Evolutionary conservation across 352 stramenopile genomes (phyloP), one percentile per base, ranked within the genome.

Genomic region (Phytophthora pistaciae): DNA sequence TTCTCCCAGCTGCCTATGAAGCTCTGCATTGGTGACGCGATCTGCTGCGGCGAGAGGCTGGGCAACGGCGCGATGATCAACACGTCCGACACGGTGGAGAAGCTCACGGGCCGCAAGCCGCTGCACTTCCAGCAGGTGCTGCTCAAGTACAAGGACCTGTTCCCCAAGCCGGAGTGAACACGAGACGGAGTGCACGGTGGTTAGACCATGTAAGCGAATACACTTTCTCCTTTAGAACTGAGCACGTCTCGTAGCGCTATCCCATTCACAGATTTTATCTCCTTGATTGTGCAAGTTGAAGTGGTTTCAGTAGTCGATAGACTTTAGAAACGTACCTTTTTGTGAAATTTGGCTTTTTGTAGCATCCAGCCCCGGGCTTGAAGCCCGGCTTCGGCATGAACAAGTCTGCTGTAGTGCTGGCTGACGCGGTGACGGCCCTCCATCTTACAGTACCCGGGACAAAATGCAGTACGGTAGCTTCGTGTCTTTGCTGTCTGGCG

Each of bases 1-100:
- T 79, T 75, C 62, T 72, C 66, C 13, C 44, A 75, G 14, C 52
- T 78, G 4, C 71, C 71, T 0, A 78, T 78, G 71, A 78, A 75
- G 53, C 16, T 75, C 16, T 78, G 71, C 29, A 75, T 78, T 33
- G 72, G 72, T 9, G 66, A 73, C 31, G 23, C 53, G 20, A 48
- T 68, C 18, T 73, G 60, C 46, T 67, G 58, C 38, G 64, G 72
- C n/a, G 64, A 75, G n/a, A 73, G 70, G 67, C 40, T 79, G 3
- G 72, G 49, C n/a, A 76, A 79, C 38, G 62, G 59, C 14, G 62
- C 40, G 4, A 77, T 73, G 70, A 52, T 31, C n/a, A 11, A 49
- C 36, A 8, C 31, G 14, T 70, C 65, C 1, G 56, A 74, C 27
- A 61, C 65, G 3, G 70, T 77, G 8, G 65, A 74, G 49, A 74